A percentile compares a stretch with the other conserved stretches of the same genome.
phyloP scores from a whole-genome alignment of 176 grass and related monocot genomes.

The Elymus sibiricus region DNA sequence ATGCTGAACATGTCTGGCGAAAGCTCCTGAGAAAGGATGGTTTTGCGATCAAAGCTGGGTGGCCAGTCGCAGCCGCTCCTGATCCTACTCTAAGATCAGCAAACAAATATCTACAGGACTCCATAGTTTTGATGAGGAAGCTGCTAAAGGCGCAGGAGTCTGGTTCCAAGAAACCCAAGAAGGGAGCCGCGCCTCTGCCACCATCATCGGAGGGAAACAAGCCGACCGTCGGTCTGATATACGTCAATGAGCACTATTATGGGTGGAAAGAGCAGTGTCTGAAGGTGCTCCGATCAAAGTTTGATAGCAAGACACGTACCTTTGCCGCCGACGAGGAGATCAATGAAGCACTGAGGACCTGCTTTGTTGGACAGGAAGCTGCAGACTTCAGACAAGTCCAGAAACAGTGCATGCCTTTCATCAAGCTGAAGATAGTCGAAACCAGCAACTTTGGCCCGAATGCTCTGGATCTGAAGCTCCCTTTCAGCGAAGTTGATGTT shows the following conservation, averaged over 20 bases:
- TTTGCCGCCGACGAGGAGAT: slow-evolving; percentile 70
- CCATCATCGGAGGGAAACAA: slow-evolving; percentile 34
- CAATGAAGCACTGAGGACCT: slow-evolving; percentile 39
- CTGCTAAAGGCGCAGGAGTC: slow-evolving; percentile 64
- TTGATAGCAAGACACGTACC: slow-evolving; percentile 17
- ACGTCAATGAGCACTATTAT: slow-evolving; percentile 63
- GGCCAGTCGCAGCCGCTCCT: slow-evolving; percentile 40
- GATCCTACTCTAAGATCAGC: slow-evolving; percentile 55
- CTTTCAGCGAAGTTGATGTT: slow-evolving; percentile 61
- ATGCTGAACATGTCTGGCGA: slow-evolving; percentile 66
- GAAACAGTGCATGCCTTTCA: slow-evolving; percentile 80
- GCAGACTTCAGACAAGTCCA: slow-evolving; percentile 61
- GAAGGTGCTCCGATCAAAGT: slow-evolving; percentile 54
- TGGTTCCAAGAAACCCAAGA: slow-evolving; percentile 69
- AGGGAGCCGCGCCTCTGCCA: slow-evolving; percentile 29
- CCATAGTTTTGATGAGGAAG: slow-evolving; percentile 67
- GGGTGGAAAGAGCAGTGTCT: slow-evolving; percentile 83
- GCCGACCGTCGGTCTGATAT: slow-evolving; percentile 50
- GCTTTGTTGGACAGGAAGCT: slow-evolving; percentile 20
- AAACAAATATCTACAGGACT: slow-evolving; percentile 79
- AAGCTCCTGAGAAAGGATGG: slow-evolving; percentile 59
- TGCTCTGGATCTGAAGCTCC: slow-evolving; percentile 61
- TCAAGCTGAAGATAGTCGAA: slow-evolving; percentile 76
- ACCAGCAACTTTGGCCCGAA: slow-evolving; percentile 31
- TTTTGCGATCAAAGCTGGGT: slow-evolving; percentile 65